Conservation (phyloP, 2,329 filamentous ascomycete genomes). For the Ophiocordyceps camponoti-floridani region DNA sequence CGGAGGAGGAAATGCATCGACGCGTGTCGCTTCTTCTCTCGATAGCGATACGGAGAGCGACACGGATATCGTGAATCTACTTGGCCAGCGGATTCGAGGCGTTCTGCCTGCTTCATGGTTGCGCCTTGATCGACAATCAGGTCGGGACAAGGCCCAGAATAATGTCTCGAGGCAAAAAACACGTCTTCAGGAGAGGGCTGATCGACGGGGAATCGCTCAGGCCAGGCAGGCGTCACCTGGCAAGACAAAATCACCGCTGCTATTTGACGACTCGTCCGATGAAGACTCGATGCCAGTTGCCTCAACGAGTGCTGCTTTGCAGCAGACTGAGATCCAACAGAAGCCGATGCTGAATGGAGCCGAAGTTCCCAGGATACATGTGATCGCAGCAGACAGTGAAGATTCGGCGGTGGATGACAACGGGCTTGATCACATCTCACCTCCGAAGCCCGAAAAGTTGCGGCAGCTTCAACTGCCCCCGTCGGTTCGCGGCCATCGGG, state of each 20-base stretch:
- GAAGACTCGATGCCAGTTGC: conserved; percentile 18
- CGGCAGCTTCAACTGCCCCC: conserved; percentile 15
- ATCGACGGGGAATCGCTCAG: conserved; percentile 31
- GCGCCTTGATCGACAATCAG: conserved; percentile 33
- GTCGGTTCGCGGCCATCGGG: conserved; percentile 9
- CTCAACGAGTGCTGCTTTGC: conserved; percentile 7
- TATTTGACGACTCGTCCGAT: conserved; percentile 26
- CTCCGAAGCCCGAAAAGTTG: conserved; percentile 20
- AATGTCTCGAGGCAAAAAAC: conserved; percentile 10
- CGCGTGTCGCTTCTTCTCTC: conserved; percentile 4
- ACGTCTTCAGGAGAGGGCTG: conserved; percentile 18
- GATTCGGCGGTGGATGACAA: conserved; percentile 30
- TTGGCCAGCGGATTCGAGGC: conserved; percentile 32
- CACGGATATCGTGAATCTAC: conserved; percentile 20
- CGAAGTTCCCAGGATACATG: background rate
- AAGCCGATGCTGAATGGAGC: conserved; percentile 6
- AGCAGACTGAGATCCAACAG: conserved; percentile 10
- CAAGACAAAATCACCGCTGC: conserved; percentile 13
- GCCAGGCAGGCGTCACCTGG: conserved; percentile 16
- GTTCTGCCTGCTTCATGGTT: conserved; percentile 52
- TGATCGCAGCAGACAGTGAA: conserved; percentile 10
- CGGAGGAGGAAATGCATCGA: conserved; percentile 1
- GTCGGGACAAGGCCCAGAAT: conserved; percentile 12
- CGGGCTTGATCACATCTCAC: conserved; percentile 30
- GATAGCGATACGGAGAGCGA: conserved; percentile 19